Base-by-base conservation (phyloP, 352 stramenopile genomes). In the Elongisporangium prolatum region DNA sequence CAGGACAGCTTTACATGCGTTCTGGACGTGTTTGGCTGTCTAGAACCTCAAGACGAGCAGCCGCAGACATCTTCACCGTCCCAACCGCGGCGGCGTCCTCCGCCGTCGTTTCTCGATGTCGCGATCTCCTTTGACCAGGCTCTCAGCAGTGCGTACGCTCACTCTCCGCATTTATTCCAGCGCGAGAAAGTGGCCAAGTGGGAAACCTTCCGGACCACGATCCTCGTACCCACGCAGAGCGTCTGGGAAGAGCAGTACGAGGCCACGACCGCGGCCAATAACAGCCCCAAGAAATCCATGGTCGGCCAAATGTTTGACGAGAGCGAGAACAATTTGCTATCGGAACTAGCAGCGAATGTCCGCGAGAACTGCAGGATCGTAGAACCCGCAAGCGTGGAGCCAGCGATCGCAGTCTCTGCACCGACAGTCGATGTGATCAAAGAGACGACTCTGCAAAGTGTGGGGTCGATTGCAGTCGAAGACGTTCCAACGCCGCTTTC, bases 61-160 rank as follows among this genome's bases (percentile, higher is more conserved):
- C 55, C 4, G 2, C 57, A 14, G 28, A 22, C 22, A 37, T 17
- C 21, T 21, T 6, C 24, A 21, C 37, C 16, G 37, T 9, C 44
- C 6, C 18, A 9, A 11, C 10, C 21, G 25, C 52, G 48, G 20
- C 18, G 20, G 4, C 28, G 40, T 55, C 66, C 70, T 13, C 76
- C 82, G 22, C 68, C 83, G 14, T 73, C 74, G 7, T 83, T 90
- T 52, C 66, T 89, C 22, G 83, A 92, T 57, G 75, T 90, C 16
- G 77, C 80, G 17, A 89, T 92, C 50, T 90, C 80, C 9, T 75
- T 90, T 38, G 83, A 92, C 52, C 80, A 92, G 63, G 77, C 80
- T 13, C 66, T 92, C 11, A 86, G 74, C 0, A 80, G 66, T 7
- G 80, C 80, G 2, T 77, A 77, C n/a, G 75, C 77, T 1, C 77